phyloP scores from a whole-genome alignment of 2,329 filamentous ascomycete species.

The Lasiodiplodia hormozganensis region DNA sequence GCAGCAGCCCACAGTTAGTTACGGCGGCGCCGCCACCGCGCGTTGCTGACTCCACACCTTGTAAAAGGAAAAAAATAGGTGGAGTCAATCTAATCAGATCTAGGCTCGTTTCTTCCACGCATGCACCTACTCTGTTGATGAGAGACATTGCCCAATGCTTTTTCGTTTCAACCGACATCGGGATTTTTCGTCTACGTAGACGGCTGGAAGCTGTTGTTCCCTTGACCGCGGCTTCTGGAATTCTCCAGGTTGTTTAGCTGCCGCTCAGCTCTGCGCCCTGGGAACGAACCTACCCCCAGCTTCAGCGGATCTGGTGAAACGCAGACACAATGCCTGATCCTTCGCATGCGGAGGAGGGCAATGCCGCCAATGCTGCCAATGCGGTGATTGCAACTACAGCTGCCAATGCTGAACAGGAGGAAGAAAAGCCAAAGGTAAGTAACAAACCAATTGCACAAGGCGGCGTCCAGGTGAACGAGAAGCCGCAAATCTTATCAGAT shows the following conservation, averaged over 20 bases:
- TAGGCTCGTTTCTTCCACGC: not conserved
- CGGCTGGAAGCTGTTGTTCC: not conserved
- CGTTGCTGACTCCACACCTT: not conserved
- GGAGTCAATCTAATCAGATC: slow-evolving; percentile 10
- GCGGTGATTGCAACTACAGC: not conserved
- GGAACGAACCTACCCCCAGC: not conserved
- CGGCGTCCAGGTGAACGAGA: not conserved
- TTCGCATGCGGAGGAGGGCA: not conserved
- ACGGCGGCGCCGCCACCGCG: not conserved
- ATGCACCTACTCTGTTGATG: not conserved
- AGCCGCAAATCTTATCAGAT: not conserved
- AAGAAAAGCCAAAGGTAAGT: not conserved
- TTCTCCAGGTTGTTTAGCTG: not conserved
- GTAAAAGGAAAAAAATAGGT: not conserved
- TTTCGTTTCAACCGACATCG: not conserved
- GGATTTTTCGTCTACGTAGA: not conserved
- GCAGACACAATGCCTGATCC: slow-evolving; percentile 7
- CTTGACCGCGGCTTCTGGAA: not conserved
- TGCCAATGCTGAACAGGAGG: not conserved
- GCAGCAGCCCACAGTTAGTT: not conserved
- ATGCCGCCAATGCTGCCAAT: not conserved
- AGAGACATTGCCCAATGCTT: not conserved
- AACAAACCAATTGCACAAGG: not conserved
- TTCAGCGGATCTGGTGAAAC: not conserved
- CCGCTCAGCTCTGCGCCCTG: not conserved